Percentiles rank a stretch among this genome's conserved stretches.
Conservation (phyloP, 129 eudicot genomes). For the Flaveria robusta region DNA sequence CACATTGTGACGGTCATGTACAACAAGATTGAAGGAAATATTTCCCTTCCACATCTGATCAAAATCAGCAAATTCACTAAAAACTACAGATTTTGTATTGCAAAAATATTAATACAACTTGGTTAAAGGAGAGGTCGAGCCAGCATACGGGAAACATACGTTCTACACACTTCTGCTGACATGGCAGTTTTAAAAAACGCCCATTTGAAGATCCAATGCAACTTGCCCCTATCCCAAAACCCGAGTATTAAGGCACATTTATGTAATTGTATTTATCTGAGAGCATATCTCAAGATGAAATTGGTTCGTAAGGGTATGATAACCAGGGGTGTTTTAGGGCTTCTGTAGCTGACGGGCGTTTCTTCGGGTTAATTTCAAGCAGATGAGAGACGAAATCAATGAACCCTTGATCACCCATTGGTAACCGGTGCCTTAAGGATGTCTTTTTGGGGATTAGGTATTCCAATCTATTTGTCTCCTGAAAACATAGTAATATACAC, state of each 20-base stretch:
- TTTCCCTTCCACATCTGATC: slow-evolving; percentile 37
- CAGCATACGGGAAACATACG: slow-evolving; percentile 4
- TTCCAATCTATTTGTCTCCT: slow-evolving; percentile 81
- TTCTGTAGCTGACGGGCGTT: slow-evolving; percentile 82
- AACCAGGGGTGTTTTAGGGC: slow-evolving; percentile 91
- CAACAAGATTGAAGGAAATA: slow-evolving; percentile 35
- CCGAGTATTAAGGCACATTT: neutral
- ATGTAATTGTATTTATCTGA: neutral
- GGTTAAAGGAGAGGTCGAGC: neutral
- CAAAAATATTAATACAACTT: slow-evolving; percentile 39
- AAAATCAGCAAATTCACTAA: slow-evolving; percentile 30
- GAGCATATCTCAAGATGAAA: slow-evolving; percentile 56
- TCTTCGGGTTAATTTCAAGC: slow-evolving; percentile 83
- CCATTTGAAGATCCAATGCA: slow-evolving; percentile 10
- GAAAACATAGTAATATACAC: neutral
- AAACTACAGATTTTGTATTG: slow-evolving; percentile 25
- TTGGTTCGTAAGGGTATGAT: slow-evolving; percentile 90
- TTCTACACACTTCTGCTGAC: slow-evolving; percentile 15
- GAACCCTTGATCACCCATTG: slow-evolving; percentile 97
- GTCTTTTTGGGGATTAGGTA: slow-evolving; percentile 87
- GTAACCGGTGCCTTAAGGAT: slow-evolving; percentile 78
- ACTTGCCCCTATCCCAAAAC: slow-evolving; percentile 14
- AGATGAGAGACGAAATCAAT: slow-evolving; percentile 78
- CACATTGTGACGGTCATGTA: slow-evolving; percentile 40
- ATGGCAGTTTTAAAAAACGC: neutral